A percentile compares a stretch with the other conserved stretches of the same genome.
Conservation (phyloP, 345 rosid species). For the Punica granatum region DNA sequence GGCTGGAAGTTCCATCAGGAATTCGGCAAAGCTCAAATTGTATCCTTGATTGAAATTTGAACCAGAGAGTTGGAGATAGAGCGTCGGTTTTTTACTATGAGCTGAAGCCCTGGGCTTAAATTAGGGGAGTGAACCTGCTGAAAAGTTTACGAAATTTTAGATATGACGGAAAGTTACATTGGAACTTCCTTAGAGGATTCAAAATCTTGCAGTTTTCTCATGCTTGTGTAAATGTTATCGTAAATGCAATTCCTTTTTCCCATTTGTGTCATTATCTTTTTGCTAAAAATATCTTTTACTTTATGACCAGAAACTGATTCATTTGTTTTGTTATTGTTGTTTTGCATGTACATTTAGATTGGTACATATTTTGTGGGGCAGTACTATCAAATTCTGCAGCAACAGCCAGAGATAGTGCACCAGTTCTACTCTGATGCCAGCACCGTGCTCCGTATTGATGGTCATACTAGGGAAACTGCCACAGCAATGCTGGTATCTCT, state of each 20-base stretch:
- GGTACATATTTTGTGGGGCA: slow-evolving; percentile 97
- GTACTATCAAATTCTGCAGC: slow-evolving; percentile 78
- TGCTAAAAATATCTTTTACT: background rate
- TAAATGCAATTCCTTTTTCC: background rate
- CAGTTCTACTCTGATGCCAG: slow-evolving; percentile 80
- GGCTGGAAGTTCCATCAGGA: background rate
- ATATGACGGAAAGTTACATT: too few relatives aligned
- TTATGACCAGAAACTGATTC: background rate
- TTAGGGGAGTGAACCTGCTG: background rate
- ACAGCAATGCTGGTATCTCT: slow-evolving; percentile 59
- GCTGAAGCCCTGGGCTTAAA: background rate
- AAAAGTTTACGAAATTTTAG: background rate
- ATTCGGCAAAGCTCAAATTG: background rate
- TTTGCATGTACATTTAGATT: slow-evolving; percentile 33
- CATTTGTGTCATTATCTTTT: background rate
- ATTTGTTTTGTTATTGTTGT: background rate
- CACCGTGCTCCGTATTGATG: slow-evolving; percentile 69
- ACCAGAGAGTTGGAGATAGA: background rate
- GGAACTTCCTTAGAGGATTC: too few relatives aligned
- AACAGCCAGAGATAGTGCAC: slow-evolving; percentile 81
- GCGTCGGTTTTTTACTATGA: background rate
- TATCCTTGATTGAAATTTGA: background rate
- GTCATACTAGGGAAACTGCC: slow-evolving; percentile 62
- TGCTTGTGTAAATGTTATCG: background rate
- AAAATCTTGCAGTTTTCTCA: background rate